Conservation (phyloP, 1,284 basidiomycete species). For the Sporisorium scitamineum region DNA sequence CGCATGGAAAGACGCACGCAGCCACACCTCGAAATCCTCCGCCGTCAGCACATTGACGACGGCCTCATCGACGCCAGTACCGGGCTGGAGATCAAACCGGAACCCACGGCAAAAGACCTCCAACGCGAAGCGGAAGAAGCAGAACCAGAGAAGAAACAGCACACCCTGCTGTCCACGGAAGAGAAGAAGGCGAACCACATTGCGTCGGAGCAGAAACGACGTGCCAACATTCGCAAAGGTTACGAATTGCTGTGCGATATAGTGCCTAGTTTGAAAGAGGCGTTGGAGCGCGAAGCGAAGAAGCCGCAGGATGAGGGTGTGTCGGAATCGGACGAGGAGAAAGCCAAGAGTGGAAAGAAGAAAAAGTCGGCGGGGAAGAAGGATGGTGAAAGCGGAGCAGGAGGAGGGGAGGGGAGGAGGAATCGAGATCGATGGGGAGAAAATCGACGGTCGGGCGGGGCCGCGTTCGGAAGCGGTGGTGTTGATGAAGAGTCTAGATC, state of each 20-base stretch:
- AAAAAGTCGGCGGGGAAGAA: slow-evolving; percentile 22
- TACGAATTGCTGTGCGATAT: slow-evolving; percentile 84
- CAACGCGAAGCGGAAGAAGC: slow-evolving; percentile 34
- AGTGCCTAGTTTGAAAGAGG: slow-evolving; percentile 77
- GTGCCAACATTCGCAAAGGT: slow-evolving; percentile 87
- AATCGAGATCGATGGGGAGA: slow-evolving; percentile 53
- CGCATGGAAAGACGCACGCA: slow-evolving; percentile 49
- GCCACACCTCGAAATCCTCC: slow-evolving; percentile 51
- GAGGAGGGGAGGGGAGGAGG: slow-evolving; percentile 16
- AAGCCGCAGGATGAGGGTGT: slow-evolving; percentile 13
- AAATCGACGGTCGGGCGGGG: slow-evolving; percentile 55
- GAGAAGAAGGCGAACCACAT: slow-evolving; percentile 94
- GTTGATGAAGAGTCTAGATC: slow-evolving; percentile 50
- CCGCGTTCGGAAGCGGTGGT: slow-evolving; percentile 58
- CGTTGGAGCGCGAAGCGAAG: slow-evolving; percentile 50
- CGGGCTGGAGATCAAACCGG: slow-evolving; percentile 41
- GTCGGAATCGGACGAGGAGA: slow-evolving; percentile 17
- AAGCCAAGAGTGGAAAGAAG: slow-evolving; percentile 25
- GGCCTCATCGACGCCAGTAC: slow-evolving; percentile 37
- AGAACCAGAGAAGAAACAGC: slow-evolving; percentile 70
- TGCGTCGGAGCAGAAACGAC: slow-evolving; percentile 88
- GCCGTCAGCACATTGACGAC: slow-evolving; percentile 37
- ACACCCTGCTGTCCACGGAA: slow-evolving; percentile 78
- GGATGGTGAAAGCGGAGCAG: not conserved
- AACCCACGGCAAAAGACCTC: slow-evolving; percentile 31